These are phyloP conservation scores for Pseudonitzschia delicatissima DNA, from an alignment of 108 stramenopile genomes.

Conservation along the genomic window DNA sequence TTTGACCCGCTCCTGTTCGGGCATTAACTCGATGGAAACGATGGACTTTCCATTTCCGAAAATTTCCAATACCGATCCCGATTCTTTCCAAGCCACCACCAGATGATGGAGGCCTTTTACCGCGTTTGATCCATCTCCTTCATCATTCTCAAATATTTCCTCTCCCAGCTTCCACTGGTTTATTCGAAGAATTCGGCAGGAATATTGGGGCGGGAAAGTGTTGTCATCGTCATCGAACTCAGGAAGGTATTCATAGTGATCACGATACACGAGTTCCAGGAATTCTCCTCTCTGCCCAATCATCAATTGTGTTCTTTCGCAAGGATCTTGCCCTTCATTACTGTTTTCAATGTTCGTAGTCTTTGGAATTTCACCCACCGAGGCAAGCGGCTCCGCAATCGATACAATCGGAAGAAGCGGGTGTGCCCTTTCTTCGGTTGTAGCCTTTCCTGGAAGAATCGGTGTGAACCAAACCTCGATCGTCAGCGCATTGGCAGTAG, in stretches of 20 bases:
- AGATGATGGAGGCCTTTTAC: neutral
- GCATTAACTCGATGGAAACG: neutral
- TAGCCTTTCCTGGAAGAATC: neutral
- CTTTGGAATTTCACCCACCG: neutral
- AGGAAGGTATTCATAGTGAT: conserved; percentile 2
- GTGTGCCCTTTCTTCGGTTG: neutral
- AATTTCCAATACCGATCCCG: conserved; percentile 8
- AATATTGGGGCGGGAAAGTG: neutral
- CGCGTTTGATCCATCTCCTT: neutral
- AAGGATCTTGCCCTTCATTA: neutral
- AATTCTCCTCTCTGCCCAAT: conserved; percentile 10
- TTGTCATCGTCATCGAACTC: neutral
- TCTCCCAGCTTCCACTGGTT: conserved; percentile 2
- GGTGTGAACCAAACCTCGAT: conserved; percentile 13
- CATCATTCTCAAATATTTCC: neutral
- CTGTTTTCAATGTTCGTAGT: neutral
- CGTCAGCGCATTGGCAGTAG: neutral
- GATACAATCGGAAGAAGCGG: neutral
- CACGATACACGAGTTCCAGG: neutral
- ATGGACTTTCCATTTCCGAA: conserved; percentile 2
- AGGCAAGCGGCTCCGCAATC: neutral
- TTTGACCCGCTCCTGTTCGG: neutral
- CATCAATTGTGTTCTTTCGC: conserved; percentile 1
- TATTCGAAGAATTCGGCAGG: neutral
- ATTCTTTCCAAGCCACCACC: conserved; percentile 10